These are phyloP conservation scores for Rosa multiflora DNA, from an alignment of 306 rosid species.

Conservation along the genomic window DNA sequence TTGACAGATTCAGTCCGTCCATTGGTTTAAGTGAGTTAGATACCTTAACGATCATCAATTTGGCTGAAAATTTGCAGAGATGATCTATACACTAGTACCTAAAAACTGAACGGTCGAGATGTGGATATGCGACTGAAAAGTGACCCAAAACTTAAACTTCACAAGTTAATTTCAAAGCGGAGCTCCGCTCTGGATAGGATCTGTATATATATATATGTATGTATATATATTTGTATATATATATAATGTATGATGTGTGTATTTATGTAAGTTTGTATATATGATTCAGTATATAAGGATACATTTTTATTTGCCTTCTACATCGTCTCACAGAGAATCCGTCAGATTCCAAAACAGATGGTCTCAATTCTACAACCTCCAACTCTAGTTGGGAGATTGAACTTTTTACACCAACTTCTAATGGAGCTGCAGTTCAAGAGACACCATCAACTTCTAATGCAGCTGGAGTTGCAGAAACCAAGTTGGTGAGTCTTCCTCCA, in stretches of 20 bases:
- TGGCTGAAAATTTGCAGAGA: too few relatives aligned
- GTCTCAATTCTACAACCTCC: not conserved
- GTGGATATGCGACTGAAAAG: too few relatives aligned
- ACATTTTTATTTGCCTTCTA: not conserved
- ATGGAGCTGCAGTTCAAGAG: not conserved
- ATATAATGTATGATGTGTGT: not conserved
- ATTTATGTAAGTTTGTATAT: not conserved
- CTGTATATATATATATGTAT: too few relatives aligned
- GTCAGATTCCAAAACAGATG: not conserved
- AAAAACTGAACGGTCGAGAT: too few relatives aligned
- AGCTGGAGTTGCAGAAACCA: not conserved
- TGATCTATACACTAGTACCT: too few relatives aligned
- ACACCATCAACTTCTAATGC: constrained; percentile 1
- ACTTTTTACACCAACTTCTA: constrained; percentile 5
- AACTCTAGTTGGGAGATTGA: constrained; percentile 16
- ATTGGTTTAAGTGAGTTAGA: too few relatives aligned
- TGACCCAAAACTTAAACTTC: too few relatives aligned
- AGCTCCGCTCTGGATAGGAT: too few relatives aligned
- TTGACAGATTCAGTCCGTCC: too few relatives aligned
- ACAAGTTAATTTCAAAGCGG: too few relatives aligned
- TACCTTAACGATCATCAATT: too few relatives aligned
- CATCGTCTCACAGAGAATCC: not conserved
- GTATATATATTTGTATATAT: too few relatives aligned
- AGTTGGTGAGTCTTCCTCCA: constrained; percentile 3
- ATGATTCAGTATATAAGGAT: not conserved